Percentiles rank a stretch among this genome's conserved stretches.
Conservation (phyloP, 2,329 filamentous ascomycete species). For the Clarireedia homoeocarpa region DNA sequence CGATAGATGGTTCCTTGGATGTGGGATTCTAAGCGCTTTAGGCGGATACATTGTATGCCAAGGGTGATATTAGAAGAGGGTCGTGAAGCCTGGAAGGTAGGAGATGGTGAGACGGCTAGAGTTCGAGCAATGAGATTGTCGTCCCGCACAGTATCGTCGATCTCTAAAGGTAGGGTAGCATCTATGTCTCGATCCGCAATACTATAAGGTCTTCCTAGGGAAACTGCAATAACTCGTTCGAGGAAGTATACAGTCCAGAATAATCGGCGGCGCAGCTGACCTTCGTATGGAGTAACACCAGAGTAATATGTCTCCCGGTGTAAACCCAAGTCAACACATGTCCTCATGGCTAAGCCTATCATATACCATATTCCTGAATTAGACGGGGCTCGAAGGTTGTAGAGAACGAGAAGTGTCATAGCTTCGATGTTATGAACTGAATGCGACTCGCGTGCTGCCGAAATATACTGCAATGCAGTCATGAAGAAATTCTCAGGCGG, state of each 20-base stretch:
- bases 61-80: slow-evolving; percentile 34
- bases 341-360: slow-evolving; percentile 46
- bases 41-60: slow-evolving; percentile 36
- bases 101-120: slow-evolving; percentile 27
- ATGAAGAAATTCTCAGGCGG: slow-evolving; percentile 39
- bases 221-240: slow-evolving; percentile 42
- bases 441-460: slow-evolving; percentile 39
- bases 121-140: slow-evolving; percentile 20
- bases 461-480: slow-evolving; percentile 40
- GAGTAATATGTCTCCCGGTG: slow-evolving; percentile 40
- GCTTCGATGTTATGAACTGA: slow-evolving; percentile 45
- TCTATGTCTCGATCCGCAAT: slow-evolving; percentile 45
- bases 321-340: slow-evolving; percentile 43
- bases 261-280: slow-evolving; percentile 38
- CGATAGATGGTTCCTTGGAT: slow-evolving; percentile 46
- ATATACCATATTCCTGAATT: slow-evolving; percentile 47
- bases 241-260: slow-evolving; percentile 47
- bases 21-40: slow-evolving; percentile 40
- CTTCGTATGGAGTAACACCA: slow-evolving; percentile 34
- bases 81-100: slow-evolving; percentile 25
- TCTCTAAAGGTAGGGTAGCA: slow-evolving; percentile 38
- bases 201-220: slow-evolving; percentile 42
- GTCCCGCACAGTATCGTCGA: slow-evolving; percentile 35
- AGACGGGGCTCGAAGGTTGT: slow-evolving; percentile 42
- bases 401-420: slow-evolving; percentile 41